Base-by-base conservation (phyloP, 208 protist genomes). In the Polymyxa betae region DNA sequence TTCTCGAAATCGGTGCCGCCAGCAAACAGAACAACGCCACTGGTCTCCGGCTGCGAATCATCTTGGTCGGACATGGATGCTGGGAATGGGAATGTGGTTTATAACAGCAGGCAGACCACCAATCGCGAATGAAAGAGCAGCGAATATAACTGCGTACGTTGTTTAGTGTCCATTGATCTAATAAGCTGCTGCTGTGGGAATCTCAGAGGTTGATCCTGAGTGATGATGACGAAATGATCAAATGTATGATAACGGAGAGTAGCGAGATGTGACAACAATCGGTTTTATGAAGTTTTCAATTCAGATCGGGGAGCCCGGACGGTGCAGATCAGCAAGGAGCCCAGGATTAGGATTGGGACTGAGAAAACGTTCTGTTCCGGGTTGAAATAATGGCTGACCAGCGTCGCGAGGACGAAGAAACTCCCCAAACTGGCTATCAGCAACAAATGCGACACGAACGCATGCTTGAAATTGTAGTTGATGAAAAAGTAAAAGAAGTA, bases 401-500 rank as follows among this genome's bases (percentile, higher is more conserved):
- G 16, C 16, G 35, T n/a, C 5, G 72, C 5, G 16, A 82, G 5
- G 72, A 12, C 72, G 72, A 82, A 82, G 72, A 82, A 82, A 12
- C 5, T 35, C 72, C 16, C 5, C 72, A 82, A 12, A 35, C 16
- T 82, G 5, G 10, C 35, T n/a, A 82, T 12, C n/a, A 82, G 40
- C 72, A 82, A n/a, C 10, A 43, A 12, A 5, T 40, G n/a, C n/a
- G 72, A 5, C n/a, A 35, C 12, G 12, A 82, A 5, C 40, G 72
- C 16, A 5, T 35, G 72, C 5, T 35, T 82, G n/a, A 38, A 82
- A 35, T 82, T 82, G 35, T 35, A 43, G 72, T 82, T 82, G 16
- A 82, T 20, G 72, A 82, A 82, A 82, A 82, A 82, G 72, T 82
- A 82, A n/a, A 82, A 82, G 72, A 82, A 82, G 10, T 40, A 5